Conservation (phyloP, 768 basidiomycete genomes). For the Pulveroboletus sp. region DNA sequence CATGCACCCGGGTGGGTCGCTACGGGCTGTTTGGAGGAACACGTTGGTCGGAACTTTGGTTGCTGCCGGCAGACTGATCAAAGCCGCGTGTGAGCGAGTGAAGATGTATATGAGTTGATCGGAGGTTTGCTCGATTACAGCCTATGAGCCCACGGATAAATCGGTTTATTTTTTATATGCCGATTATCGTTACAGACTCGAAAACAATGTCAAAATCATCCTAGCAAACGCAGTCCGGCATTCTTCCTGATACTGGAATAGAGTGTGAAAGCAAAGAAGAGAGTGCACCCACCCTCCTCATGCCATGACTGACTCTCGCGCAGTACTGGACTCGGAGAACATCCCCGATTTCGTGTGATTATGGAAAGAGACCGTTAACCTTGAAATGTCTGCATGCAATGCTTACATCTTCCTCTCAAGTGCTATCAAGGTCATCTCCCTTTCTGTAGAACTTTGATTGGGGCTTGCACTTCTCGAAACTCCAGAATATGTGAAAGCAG, state of each 20-base stretch:
- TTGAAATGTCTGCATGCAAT: constrained; percentile 84
- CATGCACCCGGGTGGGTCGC: constrained; percentile 99
- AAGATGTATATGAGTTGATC: constrained; percentile 99
- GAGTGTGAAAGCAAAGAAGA: constrained; percentile 81
- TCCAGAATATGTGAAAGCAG: constrained; percentile 84
- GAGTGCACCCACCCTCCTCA: constrained; percentile 52
- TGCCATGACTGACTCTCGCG: background rate
- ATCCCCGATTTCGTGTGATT: constrained; percentile 95
- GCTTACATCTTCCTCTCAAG: constrained; percentile 89
- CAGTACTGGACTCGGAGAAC: constrained; percentile 93
- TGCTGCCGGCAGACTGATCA: constrained; percentile 88
- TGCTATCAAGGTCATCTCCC: constrained; percentile 95
- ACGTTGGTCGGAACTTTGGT: constrained; percentile 98
- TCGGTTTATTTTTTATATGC: background rate
- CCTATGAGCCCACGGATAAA: constrained; percentile 46
- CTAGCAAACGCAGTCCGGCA: constrained; percentile 94
- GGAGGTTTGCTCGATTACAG: constrained; percentile 94
- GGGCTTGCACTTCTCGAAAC: constrained; percentile 94
- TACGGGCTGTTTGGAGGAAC: constrained; percentile 92
- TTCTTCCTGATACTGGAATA: constrained; percentile 84
- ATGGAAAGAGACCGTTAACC: constrained; percentile 98
- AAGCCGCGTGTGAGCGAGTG: constrained; percentile 89
- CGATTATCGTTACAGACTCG: constrained; percentile 52
- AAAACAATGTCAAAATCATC: constrained; percentile 90
- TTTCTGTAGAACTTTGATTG: constrained; percentile 96